Evolutionary conservation across 495 filamentous ascomycete species (phyloP), one percentile per base, ranked within the genome.

Genomic region (Annulohypoxylon maeteangense): DNA sequence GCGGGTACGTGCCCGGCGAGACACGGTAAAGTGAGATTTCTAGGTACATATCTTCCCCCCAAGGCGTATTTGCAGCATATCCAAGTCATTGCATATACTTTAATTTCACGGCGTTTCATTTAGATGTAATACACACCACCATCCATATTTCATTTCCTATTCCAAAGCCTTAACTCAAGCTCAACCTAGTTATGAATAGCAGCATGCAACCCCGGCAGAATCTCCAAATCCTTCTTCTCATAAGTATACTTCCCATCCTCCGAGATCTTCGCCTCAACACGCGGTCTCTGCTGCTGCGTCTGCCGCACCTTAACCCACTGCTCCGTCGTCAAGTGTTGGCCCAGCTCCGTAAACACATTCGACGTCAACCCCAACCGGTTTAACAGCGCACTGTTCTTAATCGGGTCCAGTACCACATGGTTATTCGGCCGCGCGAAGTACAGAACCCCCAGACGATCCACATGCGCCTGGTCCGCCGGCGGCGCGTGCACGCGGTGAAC

Each of bases 401-500:
- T 81, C 0, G 81, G 82, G 42, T 84, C 80, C 3, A 85, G 69
- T 2, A 81, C 79, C 56, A 85, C 83, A 51, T 83, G 83, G 50
- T 76, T 76, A 36, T 76, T 76, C 12, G 74, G 74, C 71, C 84
- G 67, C 44, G 67, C 70, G 64, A 87, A 85, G 63, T 86, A 87
- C 1, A 87, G 65, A 18, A 87, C 79, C 0, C 86, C 84, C 42
- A 86, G 73, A 7, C 85, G 81, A 68, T 87, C 81, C 23, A 87
- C 74, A 57, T 86, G 79, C 11, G 81, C 79, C 67, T 89, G 86
- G 63, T 87, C 83, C 2, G 76, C 58, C 0, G 85, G 84, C 5
- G 83, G 83, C 4, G 84, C 77, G 66, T 83, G 81, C 8, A 88
- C 86, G 25, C 78, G 81, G 58, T 88, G 85, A 38, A 87, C 74